phyloP scores from a whole-genome alignment of 73 alveolate species.

The Stentor roeselii region DNA sequence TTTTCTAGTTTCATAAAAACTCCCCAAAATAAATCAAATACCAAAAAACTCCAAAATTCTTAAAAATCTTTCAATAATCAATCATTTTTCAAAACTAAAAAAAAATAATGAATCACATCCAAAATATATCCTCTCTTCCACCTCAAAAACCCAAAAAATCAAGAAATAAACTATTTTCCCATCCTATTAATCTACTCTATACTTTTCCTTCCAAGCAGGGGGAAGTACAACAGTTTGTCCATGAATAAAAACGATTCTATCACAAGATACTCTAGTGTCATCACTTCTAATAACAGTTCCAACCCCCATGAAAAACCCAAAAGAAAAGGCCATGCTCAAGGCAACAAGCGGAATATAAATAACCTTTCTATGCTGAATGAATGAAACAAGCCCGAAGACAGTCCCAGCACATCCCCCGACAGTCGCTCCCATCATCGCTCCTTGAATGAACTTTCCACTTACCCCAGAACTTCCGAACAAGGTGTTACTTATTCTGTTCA shows the following conservation, averaged over 20 bases:
- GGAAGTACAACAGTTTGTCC: neutral
- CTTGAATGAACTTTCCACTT: conserved; percentile 41
- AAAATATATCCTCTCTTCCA: too few relatives aligned
- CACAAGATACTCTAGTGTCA: neutral
- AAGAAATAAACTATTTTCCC: neutral
- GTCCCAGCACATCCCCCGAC: conserved; percentile 72
- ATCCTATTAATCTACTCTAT: neutral
- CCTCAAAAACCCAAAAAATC: too few relatives aligned
- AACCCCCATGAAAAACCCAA: conserved; percentile 74
- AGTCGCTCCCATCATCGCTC: conserved; percentile 61
- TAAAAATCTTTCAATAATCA: too few relatives aligned
- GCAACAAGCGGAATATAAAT: conserved; percentile 48
- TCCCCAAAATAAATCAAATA: too few relatives aligned
- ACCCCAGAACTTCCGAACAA: conserved; percentile 52
- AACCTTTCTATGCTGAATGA: conserved; percentile 8
- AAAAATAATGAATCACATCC: too few relatives aligned
- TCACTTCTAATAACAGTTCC: conserved; percentile 63
- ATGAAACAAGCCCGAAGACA: conserved; percentile 35
- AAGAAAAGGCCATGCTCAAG: conserved; percentile 57
- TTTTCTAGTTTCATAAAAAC: too few relatives aligned
- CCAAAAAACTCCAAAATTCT: too few relatives aligned
- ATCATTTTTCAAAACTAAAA: too few relatives aligned
- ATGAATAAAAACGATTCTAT: too few relatives aligned
- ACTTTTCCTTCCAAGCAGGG: neutral
- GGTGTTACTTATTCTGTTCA: conserved; percentile 43